phyloP scores from a whole-genome alignment of 1,284 basidiomycete genomes.

The Stereum hirsutum region DNA sequence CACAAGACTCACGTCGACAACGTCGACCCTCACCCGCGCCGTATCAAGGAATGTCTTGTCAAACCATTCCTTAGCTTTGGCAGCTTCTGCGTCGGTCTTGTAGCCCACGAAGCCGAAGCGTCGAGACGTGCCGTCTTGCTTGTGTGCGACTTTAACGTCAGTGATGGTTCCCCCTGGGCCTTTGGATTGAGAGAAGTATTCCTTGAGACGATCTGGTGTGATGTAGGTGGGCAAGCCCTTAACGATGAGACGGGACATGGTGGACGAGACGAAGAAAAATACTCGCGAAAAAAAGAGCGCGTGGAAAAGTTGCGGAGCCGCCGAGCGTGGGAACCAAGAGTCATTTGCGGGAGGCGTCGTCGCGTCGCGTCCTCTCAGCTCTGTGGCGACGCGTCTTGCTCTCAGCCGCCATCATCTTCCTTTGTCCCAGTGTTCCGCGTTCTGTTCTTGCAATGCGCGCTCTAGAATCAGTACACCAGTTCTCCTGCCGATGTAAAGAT shows the following conservation, averaged over 20 bases:
- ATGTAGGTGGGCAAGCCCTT: slow-evolving; percentile 81
- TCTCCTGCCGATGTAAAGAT: no score
- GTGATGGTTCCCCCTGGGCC: slow-evolving; percentile 72
- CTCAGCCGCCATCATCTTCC: no score
- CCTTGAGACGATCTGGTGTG: slow-evolving; percentile 55
- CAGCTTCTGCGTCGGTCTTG: slow-evolving; percentile 74
- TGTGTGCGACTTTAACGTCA: slow-evolving; percentile 79
- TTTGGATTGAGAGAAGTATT: slow-evolving; percentile 59
- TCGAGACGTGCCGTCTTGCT: slow-evolving; percentile 71
- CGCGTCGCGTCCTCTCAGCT: not conserved
- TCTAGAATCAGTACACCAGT: not conserved
- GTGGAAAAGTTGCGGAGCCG: not conserved
- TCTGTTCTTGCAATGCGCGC: not conserved
- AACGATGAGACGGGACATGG: slow-evolving; percentile 86
- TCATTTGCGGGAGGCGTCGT: not conserved
- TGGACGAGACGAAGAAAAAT: not conserved
- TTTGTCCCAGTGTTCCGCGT: not conserved
- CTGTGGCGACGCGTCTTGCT: no score
- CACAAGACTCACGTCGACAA: slow-evolving; percentile 59
- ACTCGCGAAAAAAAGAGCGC: not conserved
- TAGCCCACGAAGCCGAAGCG: slow-evolving; percentile 93
- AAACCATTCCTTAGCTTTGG: slow-evolving; percentile 76
- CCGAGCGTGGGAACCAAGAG: not conserved
- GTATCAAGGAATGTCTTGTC: slow-evolving; percentile 78
- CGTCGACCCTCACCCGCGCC: slow-evolving; percentile 64